These are phyloP conservation scores for Leishmania mexicana DNA, from an alignment of 208 protist species.

Conservation along the genomic window DNA sequence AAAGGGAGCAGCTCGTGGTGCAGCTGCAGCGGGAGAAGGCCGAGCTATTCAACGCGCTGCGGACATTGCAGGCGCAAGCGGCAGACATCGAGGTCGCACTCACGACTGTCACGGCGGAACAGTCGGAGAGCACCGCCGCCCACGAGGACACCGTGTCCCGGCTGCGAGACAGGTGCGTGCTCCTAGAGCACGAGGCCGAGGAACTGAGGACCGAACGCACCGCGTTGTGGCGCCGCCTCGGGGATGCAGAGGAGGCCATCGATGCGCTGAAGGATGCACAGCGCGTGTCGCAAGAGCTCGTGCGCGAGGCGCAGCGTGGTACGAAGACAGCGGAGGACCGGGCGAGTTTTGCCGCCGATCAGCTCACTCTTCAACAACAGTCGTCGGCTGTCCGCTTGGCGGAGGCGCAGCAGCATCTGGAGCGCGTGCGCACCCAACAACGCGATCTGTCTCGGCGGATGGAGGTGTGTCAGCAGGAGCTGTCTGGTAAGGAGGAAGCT, in stretches of 20 bases:
- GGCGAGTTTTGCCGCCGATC: neutral
- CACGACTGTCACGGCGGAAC: conserved; percentile 4
- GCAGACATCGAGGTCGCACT: conserved; percentile 19
- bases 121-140: conserved; percentile 1
- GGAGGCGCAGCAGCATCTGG: conserved; percentile 24
- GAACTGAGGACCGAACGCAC: conserved; percentile 15
- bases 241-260: conserved; percentile 29
- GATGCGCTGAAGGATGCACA: conserved; percentile 29
- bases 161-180: conserved; percentile 14
- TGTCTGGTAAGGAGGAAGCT: conserved; percentile 7
- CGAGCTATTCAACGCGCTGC: conserved; percentile 22
- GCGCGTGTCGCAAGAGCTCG: conserved; percentile 17
- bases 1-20: conserved; percentile 14
- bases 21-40: conserved; percentile 31
- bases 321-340: conserved; percentile 15
- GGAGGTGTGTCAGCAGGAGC: conserved; percentile 8
- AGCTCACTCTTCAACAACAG: conserved; percentile 12
- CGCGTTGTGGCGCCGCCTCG: conserved; percentile 15
- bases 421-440: conserved; percentile 4
- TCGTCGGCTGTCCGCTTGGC: conserved; percentile 7
- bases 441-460: neutral
- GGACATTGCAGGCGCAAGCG: conserved; percentile 18
- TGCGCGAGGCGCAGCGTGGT: conserved; percentile 15
- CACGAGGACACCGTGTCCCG: neutral
- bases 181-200: conserved; percentile 18